A percentile compares a stretch with the other conserved stretches of the same genome.
These are phyloP conservation scores for Fusarium abutilonis DNA, from an alignment of 2,329 filamentous ascomycete species.

Conservation along the genomic window DNA sequence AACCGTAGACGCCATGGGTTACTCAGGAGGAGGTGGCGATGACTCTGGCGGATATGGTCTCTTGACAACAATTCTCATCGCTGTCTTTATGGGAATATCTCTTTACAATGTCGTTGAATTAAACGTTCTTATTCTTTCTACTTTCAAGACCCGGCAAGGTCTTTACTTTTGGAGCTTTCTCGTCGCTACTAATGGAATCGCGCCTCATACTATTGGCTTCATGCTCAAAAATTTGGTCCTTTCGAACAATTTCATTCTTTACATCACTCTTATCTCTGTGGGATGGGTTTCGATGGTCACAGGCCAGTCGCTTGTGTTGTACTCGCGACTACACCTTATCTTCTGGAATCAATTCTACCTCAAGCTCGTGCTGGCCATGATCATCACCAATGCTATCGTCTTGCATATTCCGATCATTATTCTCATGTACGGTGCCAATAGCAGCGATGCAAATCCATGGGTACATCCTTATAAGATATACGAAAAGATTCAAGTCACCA, in stretches of 20 bases:
- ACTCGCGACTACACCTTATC: conserved; percentile 69
- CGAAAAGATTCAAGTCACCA: conserved; percentile 65
- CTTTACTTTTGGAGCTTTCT: conserved; percentile 54
- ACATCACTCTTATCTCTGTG: conserved; percentile 44
- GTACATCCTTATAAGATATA: conserved; percentile 54
- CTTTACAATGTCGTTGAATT: conserved; percentile 51
- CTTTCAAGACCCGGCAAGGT: conserved; percentile 47
- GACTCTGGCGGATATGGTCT: not conserved
- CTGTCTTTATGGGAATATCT: conserved; percentile 39
- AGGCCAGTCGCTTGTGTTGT: conserved; percentile 69
- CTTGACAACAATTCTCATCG: not conserved
- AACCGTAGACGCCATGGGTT: conserved; percentile 11
- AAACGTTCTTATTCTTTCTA: conserved; percentile 46
- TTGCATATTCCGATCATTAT: conserved; percentile 64
- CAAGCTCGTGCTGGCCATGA: conserved; percentile 64
- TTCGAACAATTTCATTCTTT: conserved; percentile 21
- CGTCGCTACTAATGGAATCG: conserved; percentile 48
- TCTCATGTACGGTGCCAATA: conserved; percentile 64
- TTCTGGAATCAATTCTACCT: conserved; percentile 60
- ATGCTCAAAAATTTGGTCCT: conserved; percentile 52
- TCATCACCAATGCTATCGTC: conserved; percentile 60
- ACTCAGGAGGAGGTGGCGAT: conserved; percentile 21
- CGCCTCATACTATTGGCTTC: conserved; percentile 55
- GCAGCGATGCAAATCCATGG: conserved; percentile 37
- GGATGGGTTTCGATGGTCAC: conserved; percentile 62